These are phyloP conservation scores for Cystofilobasidium macerans DNA, from an alignment of 768 basidiomycete genomes.

Conservation along the genomic window DNA sequence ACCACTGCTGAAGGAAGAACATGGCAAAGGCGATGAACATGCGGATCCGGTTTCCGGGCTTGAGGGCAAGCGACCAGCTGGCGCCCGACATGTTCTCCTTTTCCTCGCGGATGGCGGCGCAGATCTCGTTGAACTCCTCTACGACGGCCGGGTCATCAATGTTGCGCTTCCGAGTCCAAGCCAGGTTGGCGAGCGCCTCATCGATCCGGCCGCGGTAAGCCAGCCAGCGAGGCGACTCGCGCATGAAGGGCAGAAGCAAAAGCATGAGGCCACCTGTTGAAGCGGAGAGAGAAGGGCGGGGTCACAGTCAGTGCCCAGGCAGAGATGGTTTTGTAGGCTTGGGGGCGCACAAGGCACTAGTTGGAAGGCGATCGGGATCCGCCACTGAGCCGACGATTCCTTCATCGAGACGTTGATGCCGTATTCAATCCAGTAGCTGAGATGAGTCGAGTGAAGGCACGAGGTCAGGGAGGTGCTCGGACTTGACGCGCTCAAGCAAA, in stretches of 20 bases:
- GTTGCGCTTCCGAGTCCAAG: constrained; percentile 38
- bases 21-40: constrained; percentile 65
- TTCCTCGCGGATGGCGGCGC: constrained; percentile 67
- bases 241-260: constrained; percentile 29
- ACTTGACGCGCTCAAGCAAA: neutral
- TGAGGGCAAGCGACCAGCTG: constrained; percentile 48
- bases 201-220: constrained; percentile 37
- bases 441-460: neutral
- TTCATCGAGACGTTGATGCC: constrained; percentile 14
- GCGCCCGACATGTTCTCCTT: constrained; percentile 54
- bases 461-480: too few relatives aligned
- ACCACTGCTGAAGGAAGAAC: constrained; percentile 71
- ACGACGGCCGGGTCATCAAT: constrained; percentile 36
- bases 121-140: constrained; percentile 51
- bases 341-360: neutral
- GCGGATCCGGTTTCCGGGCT: constrained; percentile 57
- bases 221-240: constrained; percentile 38
- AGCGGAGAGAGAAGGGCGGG: neutral
- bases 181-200: constrained; percentile 45
- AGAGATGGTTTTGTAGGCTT: neutral
- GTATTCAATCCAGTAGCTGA: constrained; percentile 29
- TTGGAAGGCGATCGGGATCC: constrained; percentile 1
- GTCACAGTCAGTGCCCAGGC: neutral
- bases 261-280: constrained; percentile 37
- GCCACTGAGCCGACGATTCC: neutral